These are phyloP conservation scores for Mortierella sp. DNA, from an alignment of 371 early-diverging fungal genomes.

Conservation along the genomic window DNA sequence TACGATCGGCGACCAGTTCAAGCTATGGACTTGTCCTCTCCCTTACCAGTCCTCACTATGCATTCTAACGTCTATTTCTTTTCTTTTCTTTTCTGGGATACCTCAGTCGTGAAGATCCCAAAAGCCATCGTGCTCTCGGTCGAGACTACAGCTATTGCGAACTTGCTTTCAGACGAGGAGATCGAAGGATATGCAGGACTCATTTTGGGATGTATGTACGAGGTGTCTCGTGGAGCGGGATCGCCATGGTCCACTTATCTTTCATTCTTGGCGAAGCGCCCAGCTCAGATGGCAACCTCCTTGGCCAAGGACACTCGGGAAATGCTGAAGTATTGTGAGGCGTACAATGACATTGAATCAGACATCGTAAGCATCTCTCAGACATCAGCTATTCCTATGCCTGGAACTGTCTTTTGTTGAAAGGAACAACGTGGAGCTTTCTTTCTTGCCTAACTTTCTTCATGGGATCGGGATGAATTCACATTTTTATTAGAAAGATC, in stretches of 20 bases:
- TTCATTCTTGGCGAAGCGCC: slow-evolving; percentile 23
- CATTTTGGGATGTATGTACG: slow-evolving; percentile 84
- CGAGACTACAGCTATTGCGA: slow-evolving; percentile 78
- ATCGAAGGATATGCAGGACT: slow-evolving; percentile 80
- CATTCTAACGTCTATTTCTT: not conserved
- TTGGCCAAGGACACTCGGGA: slow-evolving; percentile 32
- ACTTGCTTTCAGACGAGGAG: slow-evolving; percentile 73
- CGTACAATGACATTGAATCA: slow-evolving; percentile 41
- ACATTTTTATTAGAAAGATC: slow-evolving; percentile 55
- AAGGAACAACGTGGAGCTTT: no score
- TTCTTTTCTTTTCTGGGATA: not conserved
- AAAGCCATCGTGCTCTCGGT: slow-evolving; percentile 77
- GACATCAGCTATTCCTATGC: not conserved
- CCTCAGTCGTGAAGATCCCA: slow-evolving; percentile 65
- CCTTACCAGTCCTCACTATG: no score
- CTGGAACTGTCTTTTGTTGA: no score
- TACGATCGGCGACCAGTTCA: not conserved
- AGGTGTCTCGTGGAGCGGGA: slow-evolving; percentile 66
- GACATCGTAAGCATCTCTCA: slow-evolving; percentile 34
- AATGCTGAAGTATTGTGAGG: slow-evolving; percentile 46
- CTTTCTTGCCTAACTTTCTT: not conserved
- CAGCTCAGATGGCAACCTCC: slow-evolving; percentile 46
- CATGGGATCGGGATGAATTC: not conserved
- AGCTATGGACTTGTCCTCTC: no score
- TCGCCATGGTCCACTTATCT: slow-evolving; percentile 76